Evolutionary conservation across 1,284 basidiomycete species (phyloP).

Genomic region (Thecaphora frezii): DNA sequence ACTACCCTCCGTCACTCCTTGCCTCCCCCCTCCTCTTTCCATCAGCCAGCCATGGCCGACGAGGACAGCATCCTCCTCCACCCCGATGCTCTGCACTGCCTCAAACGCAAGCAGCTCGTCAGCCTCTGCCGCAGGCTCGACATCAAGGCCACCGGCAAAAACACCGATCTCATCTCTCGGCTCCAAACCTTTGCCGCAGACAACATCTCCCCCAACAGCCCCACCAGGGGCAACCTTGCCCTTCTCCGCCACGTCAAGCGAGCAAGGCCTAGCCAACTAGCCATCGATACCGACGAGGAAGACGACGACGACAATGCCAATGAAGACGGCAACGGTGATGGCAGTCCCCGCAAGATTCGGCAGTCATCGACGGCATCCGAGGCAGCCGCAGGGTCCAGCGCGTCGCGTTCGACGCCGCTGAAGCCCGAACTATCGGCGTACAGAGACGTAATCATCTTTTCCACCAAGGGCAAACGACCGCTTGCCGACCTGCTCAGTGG

Average conservation of each 20-base stretch:
- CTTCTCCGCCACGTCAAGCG: constrained; percentile 32
- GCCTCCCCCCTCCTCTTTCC: background rate
- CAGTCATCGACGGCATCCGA: background rate
- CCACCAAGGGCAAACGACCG: constrained; percentile 29
- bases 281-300: constrained; percentile 20
- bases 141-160: constrained; percentile 41
- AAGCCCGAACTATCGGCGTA: constrained; percentile 22
- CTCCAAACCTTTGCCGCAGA: constrained; percentile 31
- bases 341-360: too few species aligned
- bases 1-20: background rate
- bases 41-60: background rate
- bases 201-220: constrained; percentile 29
- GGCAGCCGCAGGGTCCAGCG: background rate
- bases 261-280: constrained; percentile 23
- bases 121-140: constrained; percentile 39
- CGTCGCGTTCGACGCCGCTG: background rate
- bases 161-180: constrained; percentile 27
- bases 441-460: constrained; percentile 50
- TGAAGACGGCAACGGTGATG: too few species aligned
- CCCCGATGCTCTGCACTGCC: constrained; percentile 40
- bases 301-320: constrained; percentile 8
- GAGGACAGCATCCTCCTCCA: constrained; percentile 31
- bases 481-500: constrained; percentile 46
- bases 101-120: constrained; percentile 45
- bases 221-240: constrained; percentile 30